Evolutionary conservation across 352 stramenopile genomes (phyloP), one percentile per base, ranked within the genome.

Genomic region (Blastocystis sp.): DNA sequence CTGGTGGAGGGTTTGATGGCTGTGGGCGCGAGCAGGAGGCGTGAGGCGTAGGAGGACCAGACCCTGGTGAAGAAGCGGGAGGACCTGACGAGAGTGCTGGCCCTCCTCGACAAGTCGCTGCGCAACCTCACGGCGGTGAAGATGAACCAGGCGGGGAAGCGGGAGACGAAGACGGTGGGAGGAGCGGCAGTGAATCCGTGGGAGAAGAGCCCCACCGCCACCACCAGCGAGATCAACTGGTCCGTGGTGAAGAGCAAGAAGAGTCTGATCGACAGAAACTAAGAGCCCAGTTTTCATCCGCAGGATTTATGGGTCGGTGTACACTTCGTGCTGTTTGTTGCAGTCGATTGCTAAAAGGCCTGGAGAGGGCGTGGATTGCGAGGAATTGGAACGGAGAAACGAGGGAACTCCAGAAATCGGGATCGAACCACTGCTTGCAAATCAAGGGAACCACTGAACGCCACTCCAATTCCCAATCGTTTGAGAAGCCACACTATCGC

Each of bases 21-120:
- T 14, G 68, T 77, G 48, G 68, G 60, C 7, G 60, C 60, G 68
- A 28, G 93, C 9, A 61, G 54, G 14, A 68, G 40, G 52, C 52
- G 89, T 0, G 34, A 65, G 24, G 48, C 60, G 42, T 28, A 28
- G n/a, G 68, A 77, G 68, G 68, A 77, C 42, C 68, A 28, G 48
- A 14, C 48, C 6, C 34, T 74, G 9, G 43, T 24, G 64, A 74
- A 74, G 64, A 74, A 74, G 64, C 6, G 64, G 19, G 64, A 74
- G 64, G 64, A 74, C 17, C 28, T 71, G 17, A 17, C n/a, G 19
- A 34, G 52, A n/a, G 76, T 68, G 21, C 71, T 78, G 28, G 17
- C 45, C 1, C 28, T 71, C 11, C 64, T 89, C 0, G 74, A 87
- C 9, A 76, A 84, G 52, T 28, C 81, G 24, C 34, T 84, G 19